phyloP scores from a whole-genome alignment of 2,329 filamentous ascomycete species.

The Clonostachys byssicola region DNA sequence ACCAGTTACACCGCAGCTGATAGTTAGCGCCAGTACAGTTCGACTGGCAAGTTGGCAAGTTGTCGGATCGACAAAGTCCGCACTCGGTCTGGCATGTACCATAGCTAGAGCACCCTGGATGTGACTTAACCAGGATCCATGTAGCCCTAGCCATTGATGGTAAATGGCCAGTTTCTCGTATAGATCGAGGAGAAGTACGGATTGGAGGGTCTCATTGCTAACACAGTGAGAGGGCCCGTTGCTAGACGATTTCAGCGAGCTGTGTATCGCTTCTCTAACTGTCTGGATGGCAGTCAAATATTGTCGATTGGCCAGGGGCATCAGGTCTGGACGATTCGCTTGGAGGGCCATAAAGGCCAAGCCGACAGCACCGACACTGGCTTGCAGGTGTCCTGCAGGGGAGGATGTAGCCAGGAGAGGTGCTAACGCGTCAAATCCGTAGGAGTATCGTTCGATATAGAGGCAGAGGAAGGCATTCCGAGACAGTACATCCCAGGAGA shows the following conservation, averaged over 20 bases:
- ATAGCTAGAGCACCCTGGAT: background rate
- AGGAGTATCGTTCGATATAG: background rate
- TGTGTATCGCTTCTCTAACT: background rate
- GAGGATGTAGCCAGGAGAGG: background rate
- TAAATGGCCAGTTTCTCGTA: background rate
- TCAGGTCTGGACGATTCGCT: background rate
- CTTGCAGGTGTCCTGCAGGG: background rate
- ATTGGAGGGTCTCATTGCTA: background rate
- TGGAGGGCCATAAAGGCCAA: background rate
- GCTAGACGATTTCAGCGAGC: background rate
- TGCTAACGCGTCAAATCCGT: background rate
- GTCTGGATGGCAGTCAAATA: background rate
- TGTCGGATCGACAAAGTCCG: background rate
- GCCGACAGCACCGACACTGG: background rate
- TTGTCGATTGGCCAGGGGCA: background rate
- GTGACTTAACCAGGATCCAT: background rate
- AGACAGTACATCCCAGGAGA: background rate
- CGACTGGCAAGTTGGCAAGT: background rate
- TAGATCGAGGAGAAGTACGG: background rate
- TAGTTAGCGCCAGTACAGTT: background rate
- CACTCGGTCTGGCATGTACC: background rate
- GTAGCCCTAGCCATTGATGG: background rate
- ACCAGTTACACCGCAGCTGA: background rate
- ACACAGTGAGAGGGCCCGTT: background rate
- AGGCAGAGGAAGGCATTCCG: background rate